Evolutionary conservation across 2,329 filamentous ascomycete species (phyloP).

Genomic region (Trichoderma sp.): DNA sequence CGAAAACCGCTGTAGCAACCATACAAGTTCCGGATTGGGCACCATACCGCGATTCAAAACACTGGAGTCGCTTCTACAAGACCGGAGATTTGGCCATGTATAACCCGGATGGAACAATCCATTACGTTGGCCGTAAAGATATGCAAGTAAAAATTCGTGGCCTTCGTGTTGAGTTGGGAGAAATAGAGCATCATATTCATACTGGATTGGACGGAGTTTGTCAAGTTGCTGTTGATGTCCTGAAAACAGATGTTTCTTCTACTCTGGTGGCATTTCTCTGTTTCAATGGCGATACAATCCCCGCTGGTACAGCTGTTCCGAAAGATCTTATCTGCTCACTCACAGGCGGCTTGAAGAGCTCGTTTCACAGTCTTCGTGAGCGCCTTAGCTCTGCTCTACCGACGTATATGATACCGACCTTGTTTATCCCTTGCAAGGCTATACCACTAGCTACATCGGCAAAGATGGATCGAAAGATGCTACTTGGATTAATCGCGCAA

Average conservation of each 20-base stretch:
- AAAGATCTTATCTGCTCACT: not conserved
- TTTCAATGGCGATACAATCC: not conserved
- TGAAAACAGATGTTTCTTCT: not conserved
- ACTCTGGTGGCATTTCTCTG: conserved; percentile 7
- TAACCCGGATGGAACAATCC: not conserved
- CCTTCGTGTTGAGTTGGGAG: conserved; percentile 3
- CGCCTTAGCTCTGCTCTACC: not conserved
- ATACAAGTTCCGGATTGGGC: conserved; percentile 7
- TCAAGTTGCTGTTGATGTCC: conserved; percentile 19
- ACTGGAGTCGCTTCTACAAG: conserved; percentile 13
- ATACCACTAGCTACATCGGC: conserved; percentile 1
- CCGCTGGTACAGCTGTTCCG: not conserved
- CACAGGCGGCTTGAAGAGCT: not conserved
- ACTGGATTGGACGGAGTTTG: not conserved
- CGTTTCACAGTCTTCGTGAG: not conserved
- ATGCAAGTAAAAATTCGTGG: conserved; percentile 6
- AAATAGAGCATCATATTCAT: conserved; percentile 13
- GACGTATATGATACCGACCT: conserved; percentile 6
- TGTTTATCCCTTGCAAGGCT: conserved; percentile 6
- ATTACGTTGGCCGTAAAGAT: conserved; percentile 4
- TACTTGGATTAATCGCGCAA: not conserved
- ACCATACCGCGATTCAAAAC: not conserved
- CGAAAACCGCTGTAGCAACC: not conserved
- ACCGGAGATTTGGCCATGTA: conserved; percentile 10
- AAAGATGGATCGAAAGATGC: conserved; percentile 20